A percentile compares a stretch with the other conserved stretches of the same genome.
Evolutionary conservation across 768 basidiomycete species (phyloP).

Genomic region (Dendrothele bispora): DNA sequence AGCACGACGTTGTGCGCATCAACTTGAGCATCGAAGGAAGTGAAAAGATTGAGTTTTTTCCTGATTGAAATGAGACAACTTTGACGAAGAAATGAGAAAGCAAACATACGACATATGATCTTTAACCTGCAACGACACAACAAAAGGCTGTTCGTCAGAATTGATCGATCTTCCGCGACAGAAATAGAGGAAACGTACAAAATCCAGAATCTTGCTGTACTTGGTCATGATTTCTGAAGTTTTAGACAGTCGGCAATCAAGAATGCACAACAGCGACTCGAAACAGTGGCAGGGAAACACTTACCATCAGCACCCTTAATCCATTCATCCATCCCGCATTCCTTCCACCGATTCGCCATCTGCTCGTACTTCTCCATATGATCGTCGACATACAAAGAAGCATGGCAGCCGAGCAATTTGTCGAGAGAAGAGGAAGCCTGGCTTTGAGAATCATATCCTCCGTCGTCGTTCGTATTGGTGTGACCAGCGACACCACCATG

Average conservation of each 20-base stretch:
- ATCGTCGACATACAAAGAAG: slow-evolving; percentile 40
- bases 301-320: slow-evolving; percentile 51
- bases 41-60: slow-evolving; percentile 47
- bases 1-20: slow-evolving; percentile 39
- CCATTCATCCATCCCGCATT: slow-evolving; percentile 56
- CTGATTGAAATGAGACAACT: slow-evolving; percentile 23
- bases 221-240: slow-evolving; percentile 39
- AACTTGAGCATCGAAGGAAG: slow-evolving; percentile 40
- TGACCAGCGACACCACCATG: neutral
- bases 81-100: neutral
- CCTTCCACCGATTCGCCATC: slow-evolving; percentile 45
- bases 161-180: too few relatives aligned
- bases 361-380: slow-evolving; percentile 45
- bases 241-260: neutral
- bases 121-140: slow-evolving; percentile 39
- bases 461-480: neutral
- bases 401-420: slow-evolving; percentile 40
- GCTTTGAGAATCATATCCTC: neutral
- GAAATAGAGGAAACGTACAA: slow-evolving; percentile 33
- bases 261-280: neutral
- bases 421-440: too few relatives aligned
- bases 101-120: slow-evolving; percentile 46
- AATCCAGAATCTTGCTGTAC: slow-evolving; percentile 47
- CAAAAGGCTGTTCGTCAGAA: neutral
- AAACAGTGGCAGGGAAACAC: slow-evolving; percentile 7